Conservation (phyloP, 2,329 filamentous ascomycete genomes). For the Fusarium nisikadoi region DNA sequence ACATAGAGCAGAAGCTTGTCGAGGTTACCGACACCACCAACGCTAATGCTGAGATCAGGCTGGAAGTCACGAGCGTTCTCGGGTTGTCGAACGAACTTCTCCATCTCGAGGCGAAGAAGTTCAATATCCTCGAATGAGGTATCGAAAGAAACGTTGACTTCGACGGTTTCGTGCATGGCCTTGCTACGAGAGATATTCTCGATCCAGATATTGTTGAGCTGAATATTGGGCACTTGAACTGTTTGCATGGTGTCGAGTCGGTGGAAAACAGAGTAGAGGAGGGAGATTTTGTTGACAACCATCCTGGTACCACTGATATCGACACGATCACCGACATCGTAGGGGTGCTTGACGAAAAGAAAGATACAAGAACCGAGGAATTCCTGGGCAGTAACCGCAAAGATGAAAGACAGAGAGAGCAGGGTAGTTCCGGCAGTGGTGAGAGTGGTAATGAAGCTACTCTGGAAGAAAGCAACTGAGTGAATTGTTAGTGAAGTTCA, state of each 20-base stretch:
- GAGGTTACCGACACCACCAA: slow-evolving; percentile 82
- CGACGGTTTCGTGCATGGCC: slow-evolving; percentile 88
- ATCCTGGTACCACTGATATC: slow-evolving; percentile 78
- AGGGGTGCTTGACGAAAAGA: slow-evolving; percentile 98
- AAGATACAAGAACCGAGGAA: slow-evolving; percentile 99
- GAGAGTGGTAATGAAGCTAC: slow-evolving; percentile 84
- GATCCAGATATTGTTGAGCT: slow-evolving; percentile 92
- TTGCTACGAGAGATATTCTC: slow-evolving; percentile 93
- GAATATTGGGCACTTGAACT: slow-evolving; percentile 85
- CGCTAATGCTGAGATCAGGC: slow-evolving; percentile 80
- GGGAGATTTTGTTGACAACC: slow-evolving; percentile 91
- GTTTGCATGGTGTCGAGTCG: slow-evolving; percentile 84
- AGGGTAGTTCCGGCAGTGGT: slow-evolving; percentile 91
- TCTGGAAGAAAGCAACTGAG: slow-evolving; percentile 85
- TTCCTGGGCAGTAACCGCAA: slow-evolving; percentile 90
- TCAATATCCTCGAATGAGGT: slow-evolving; percentile 92
- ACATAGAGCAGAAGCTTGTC: slow-evolving; percentile 88
- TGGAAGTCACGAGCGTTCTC: slow-evolving; percentile 94
- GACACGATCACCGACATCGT: slow-evolving; percentile 93
- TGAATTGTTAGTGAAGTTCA: slow-evolving; percentile 8
- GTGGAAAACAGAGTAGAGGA: slow-evolving; percentile 92
- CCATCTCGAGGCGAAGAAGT: slow-evolving; percentile 84
- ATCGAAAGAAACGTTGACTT: slow-evolving; percentile 83
- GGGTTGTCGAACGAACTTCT: slow-evolving; percentile 81
- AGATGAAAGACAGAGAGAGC: slow-evolving; percentile 96